Percentiles rank a stretch among this genome's conserved stretches.
Evolutionary conservation across 1,284 basidiomycete genomes (phyloP).

Genomic region (Boletus mariae): DNA sequence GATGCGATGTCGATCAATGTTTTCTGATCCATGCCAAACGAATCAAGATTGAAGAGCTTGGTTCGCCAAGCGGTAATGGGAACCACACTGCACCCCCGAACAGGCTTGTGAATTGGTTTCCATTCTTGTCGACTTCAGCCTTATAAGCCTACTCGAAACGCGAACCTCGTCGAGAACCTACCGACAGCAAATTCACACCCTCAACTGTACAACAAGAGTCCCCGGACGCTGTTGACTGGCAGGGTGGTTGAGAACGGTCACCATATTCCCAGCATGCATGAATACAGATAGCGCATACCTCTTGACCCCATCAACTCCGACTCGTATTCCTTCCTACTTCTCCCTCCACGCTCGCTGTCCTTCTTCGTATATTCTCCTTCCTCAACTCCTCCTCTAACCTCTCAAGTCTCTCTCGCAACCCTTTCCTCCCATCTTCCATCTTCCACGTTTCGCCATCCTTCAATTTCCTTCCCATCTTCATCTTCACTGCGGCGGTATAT

Average conservation of each 20-base stretch:
- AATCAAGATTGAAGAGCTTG: background rate
- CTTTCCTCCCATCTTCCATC: conserved; percentile 41
- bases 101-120: background rate
- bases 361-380: conserved; percentile 35
- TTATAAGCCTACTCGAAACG: too few species aligned
- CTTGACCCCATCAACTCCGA: background rate
- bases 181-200: background rate
- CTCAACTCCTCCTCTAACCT: conserved; percentile 36
- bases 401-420: conserved; percentile 37
- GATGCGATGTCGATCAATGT: conserved; percentile 6
- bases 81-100: background rate
- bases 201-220: background rate
- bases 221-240: background rate
- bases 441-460: conserved; percentile 42
- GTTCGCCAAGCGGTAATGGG: background rate
- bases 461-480: conserved; percentile 47
- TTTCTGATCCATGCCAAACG: conserved; percentile 4
- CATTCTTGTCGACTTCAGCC: background rate
- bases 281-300: conserved; percentile 3
- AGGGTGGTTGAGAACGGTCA: background rate
- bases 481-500: conserved; percentile 45
- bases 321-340: background rate
- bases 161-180: too few species aligned
- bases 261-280: background rate
- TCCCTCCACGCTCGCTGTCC: background rate